Base-by-base conservation (phyloP, 106 monocot species). In the Platanthera guangdongensis region DNA sequence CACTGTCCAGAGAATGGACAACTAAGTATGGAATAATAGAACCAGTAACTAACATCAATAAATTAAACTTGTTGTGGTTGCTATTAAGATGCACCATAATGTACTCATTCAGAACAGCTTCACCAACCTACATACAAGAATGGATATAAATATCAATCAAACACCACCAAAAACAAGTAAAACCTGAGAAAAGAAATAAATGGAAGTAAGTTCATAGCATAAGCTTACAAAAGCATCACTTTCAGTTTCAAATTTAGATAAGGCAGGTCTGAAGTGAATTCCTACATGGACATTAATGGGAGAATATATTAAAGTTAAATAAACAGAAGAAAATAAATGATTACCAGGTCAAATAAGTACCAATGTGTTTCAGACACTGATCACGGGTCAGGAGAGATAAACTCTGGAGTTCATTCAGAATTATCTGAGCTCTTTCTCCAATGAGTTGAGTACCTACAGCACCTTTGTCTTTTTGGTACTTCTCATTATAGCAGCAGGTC, bases 381-480 rank as follows among this genome's bases (percentile, higher is more conserved):
- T 10, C 15, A 46, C 82, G 84, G 32, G 91, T 88, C 8, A 80
- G 86, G 82, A 94, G 86, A 48, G 90, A 89, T 54, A 91, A 76
- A 57, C 79, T 78, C 67, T 78, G 87, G 15, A 91, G 62, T 83
- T 99, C 97, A 68, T 99, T 89, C 51, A 99, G 83, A 86, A 99
- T 94, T 75, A 94, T 99, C 71, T 92, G 86, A 76, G 91, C 87
- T 79, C 97, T 91, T 86, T 97, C 96, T 68, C 90, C 85, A 82
- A 89, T 83, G 15, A 93, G 85, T 80, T 91, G 91, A 50, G 90
- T 91, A 49, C 89, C 89, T 78, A 99, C 91, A 80, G 84, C 82
- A 75, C 97, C 97, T 50, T 87, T 91, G 63, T 83, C 85, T 69
- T 79, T 85, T 74, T 79, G 67, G 72, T 86, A 85, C 57, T 52